These are phyloP conservation scores for Alternaria sp. DNA, from an alignment of 2,329 filamentous ascomycete species.

Conservation along the genomic window DNA sequence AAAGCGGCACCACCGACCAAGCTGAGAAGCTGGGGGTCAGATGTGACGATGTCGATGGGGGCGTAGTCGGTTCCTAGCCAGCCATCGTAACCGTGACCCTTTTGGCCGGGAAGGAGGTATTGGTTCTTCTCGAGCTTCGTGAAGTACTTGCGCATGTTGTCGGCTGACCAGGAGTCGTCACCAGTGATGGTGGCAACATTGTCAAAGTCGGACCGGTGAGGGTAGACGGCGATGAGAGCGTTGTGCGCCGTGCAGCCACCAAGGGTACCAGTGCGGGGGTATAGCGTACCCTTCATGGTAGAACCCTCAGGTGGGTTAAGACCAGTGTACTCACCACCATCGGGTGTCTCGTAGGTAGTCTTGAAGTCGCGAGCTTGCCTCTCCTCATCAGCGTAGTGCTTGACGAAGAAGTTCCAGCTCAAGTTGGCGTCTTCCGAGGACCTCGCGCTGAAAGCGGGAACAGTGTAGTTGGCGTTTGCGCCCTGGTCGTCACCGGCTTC, in stretches of 20 bases:
- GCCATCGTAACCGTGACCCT: slow-evolving; percentile 66
- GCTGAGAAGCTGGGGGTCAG: slow-evolving; percentile 64
- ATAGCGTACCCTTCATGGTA: slow-evolving; percentile 63
- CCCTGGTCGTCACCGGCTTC: slow-evolving; percentile 69
- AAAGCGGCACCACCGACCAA: slow-evolving; percentile 62
- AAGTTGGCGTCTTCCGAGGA: slow-evolving; percentile 65
- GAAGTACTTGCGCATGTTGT: slow-evolving; percentile 69
- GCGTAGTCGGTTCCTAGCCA: slow-evolving; percentile 65
- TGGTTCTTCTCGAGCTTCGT: slow-evolving; percentile 63
- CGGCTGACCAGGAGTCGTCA: slow-evolving; percentile 66
- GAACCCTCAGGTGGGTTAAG: slow-evolving; percentile 63
- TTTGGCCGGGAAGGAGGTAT: slow-evolving; percentile 56
- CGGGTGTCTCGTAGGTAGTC: slow-evolving; percentile 61
- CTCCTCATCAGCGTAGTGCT: slow-evolving; percentile 65
- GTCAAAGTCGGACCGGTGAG: slow-evolving; percentile 68
- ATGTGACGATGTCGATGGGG: slow-evolving; percentile 60
- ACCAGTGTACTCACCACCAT: slow-evolving; percentile 57
- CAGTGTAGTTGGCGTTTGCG: slow-evolving; percentile 60
- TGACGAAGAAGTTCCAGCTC: slow-evolving; percentile 71
- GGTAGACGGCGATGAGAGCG: slow-evolving; percentile 67
- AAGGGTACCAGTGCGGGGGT: slow-evolving; percentile 65
- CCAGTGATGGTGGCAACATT: slow-evolving; percentile 67
- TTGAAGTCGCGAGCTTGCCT: slow-evolving; percentile 67
- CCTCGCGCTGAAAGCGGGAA: slow-evolving; percentile 64
- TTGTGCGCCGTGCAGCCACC: slow-evolving; percentile 71